Base-by-base conservation (phyloP, 805 yeast genomes). In the Wilhelminamyces savonicus region DNA sequence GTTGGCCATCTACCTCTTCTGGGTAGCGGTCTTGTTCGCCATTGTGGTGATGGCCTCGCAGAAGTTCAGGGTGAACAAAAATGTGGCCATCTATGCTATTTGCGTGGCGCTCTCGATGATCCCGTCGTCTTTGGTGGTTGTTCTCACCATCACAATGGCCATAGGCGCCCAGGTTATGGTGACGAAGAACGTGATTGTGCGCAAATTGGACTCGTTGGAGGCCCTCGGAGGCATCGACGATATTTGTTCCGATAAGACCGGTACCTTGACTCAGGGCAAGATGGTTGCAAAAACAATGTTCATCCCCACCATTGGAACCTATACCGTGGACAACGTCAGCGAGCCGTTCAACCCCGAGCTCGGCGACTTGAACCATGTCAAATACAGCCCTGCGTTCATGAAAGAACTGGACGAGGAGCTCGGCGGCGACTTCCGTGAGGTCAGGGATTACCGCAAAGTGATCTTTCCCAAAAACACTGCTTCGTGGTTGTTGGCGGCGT, bases 1-100 rank as follows among this genome's bases (percentile, higher is more conserved):
- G 74, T 36, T 59, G 47, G 76, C 75, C 4, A 71, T 71, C 21
- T 58, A 68, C 30, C 62, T 69, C 34, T 70, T 70, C 39, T 66
- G 69, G 52, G 64, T 70, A 4, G 65, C 65, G 2, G 63, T 59
- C 6, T 18, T 59, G 13, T 57, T 59, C 46, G 65, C 65, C 5
- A 56, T 59, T 25, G 51, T 59, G 8, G 65, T 59, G 3, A 57
- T 59, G 63, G 63, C 46, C 2, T 50, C 62, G 2, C 65, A 59
- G 34, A 53, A 42, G 36, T 42, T 59, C 40, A 36, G 27, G 16
- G 65, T 59, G 26, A 55, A 46, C 39, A 44, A 32, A 20, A 55
- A 54, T 32, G 65, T 59, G 16, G 65, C 65, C 20, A 59, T 59
- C 23, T 59, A 59, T 31, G 65, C 65, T 7, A 56, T 59, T 31